Percentiles rank a stretch among this genome's conserved stretches.
phyloP scores from a whole-genome alignment of 345 rosid species.

The Populus tremula region DNA sequence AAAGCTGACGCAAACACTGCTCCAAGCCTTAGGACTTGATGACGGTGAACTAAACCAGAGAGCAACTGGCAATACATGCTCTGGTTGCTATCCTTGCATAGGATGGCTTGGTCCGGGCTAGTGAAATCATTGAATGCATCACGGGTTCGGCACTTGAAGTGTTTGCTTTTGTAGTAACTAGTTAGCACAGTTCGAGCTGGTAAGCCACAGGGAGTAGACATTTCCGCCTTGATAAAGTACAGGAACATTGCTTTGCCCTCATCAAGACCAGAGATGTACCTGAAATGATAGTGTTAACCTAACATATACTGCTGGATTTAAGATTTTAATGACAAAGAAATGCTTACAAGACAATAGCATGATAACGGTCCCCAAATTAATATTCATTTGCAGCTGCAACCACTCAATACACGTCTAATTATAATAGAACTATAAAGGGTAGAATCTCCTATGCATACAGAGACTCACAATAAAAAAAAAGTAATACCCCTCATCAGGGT shows the following conservation, averaged over 20 bases:
- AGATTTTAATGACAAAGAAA: background rate
- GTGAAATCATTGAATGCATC: constrained; percentile 53
- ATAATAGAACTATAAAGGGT: too few relatives aligned
- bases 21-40: constrained; percentile 54
- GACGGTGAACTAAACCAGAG: constrained; percentile 52
- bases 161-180: constrained; percentile 67
- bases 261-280: constrained; percentile 53
- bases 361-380: background rate
- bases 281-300: constrained; percentile 21
- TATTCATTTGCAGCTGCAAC: too few relatives aligned
- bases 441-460: too few relatives aligned
- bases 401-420: too few relatives aligned
- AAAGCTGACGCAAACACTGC: constrained; percentile 66
- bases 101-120: constrained; percentile 54
- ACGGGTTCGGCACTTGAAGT: constrained; percentile 49
- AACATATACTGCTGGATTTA: background rate
- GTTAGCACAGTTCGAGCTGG: constrained; percentile 67
- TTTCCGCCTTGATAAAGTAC: constrained; percentile 60
- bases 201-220: constrained; percentile 57
- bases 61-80: constrained; percentile 77
- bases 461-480: too few relatives aligned
- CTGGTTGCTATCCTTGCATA: constrained; percentile 59
- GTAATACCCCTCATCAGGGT: background rate
- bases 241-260: constrained; percentile 71
- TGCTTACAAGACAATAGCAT: background rate